Conservation (phyloP, 768 basidiomycete species). For the Auriculariales sp. region DNA sequence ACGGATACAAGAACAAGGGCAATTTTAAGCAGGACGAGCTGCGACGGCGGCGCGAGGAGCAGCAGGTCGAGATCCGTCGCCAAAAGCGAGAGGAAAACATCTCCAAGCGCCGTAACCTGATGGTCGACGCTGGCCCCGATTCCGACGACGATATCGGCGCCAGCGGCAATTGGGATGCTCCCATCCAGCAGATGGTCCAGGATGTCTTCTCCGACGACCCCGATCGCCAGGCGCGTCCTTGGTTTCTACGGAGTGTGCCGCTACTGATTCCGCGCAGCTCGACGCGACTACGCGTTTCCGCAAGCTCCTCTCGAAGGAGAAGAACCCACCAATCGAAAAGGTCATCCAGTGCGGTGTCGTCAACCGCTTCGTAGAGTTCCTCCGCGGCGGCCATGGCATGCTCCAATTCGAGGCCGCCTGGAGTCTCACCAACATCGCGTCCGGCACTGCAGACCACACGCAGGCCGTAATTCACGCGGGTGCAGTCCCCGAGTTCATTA, state of each 20-base stretch:
- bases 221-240: too few species aligned
- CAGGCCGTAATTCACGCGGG: conserved; percentile 92
- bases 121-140: conserved; percentile 55
- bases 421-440: conserved; percentile 96
- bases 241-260: too few species aligned
- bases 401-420: conserved; percentile 97
- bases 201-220: conserved; percentile 87
- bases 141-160: conserved; percentile 81
- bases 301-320: conserved; percentile 97
- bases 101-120: conserved; percentile 91
- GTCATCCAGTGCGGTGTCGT: conserved; percentile 83
- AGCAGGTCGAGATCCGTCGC: conserved; percentile 96
- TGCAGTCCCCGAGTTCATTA: conserved; percentile 96
- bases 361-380: conserved; percentile 91
- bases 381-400: conserved; percentile 67
- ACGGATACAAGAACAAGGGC: conserved; percentile 90
- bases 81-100: conserved; percentile 99
- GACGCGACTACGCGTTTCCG: conserved; percentile 95
- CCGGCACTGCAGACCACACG: conserved; percentile 95
- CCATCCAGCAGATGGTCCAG: conserved; percentile 81
- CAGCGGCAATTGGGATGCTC: conserved; percentile 64
- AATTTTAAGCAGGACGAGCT: conserved; percentile 85
- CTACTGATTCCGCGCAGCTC: too few species aligned
- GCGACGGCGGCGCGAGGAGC: conserved; percentile 91
- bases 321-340: conserved; percentile 96